phyloP scores from a whole-genome alignment of 345 rosid species.

The Aethionema arabicum region DNA sequence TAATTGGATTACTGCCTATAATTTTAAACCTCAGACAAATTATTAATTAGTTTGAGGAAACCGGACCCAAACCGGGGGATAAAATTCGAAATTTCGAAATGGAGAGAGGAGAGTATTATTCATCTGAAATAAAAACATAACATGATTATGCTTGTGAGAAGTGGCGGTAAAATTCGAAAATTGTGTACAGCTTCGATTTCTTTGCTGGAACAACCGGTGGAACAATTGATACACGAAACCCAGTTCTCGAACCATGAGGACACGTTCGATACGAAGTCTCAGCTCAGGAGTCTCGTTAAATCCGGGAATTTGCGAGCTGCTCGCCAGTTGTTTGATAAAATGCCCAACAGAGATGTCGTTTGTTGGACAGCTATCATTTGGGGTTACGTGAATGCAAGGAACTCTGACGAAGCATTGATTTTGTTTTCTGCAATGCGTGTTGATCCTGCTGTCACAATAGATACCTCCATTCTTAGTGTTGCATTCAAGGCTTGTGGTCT shows the following conservation, averaged over 20 bases:
- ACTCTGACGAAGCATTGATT: conserved; percentile 54
- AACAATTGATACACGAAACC: conserved; percentile 4
- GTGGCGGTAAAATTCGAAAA: conserved; percentile 33
- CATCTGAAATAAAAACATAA: not conserved
- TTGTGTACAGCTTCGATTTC: conserved; percentile 28
- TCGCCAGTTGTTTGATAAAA: conserved; percentile 68
- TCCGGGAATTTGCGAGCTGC: conserved; percentile 47
- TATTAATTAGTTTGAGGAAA: no score
- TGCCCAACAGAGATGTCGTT: conserved; percentile 62
- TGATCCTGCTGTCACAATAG: conserved; percentile 50
- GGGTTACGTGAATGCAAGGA: conserved; percentile 54
- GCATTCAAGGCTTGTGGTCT: conserved; percentile 73
- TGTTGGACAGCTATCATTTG: conserved; percentile 80
- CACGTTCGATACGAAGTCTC: conserved; percentile 45
- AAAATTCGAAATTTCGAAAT: no score
- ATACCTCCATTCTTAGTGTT: conserved; percentile 65
- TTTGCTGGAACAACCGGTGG: conserved; percentile 19
- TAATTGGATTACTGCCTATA: no score
- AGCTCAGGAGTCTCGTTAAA: conserved; percentile 37
- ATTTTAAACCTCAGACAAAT: no score
- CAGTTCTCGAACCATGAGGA: conserved; percentile 17
- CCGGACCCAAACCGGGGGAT: no score
- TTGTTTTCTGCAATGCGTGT: conserved; percentile 66
- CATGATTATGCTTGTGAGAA: conserved; percentile 26
- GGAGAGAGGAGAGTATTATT: not conserved